Conservation (phyloP, 495 filamentous ascomycete genomes). For the Xylaria venustula region DNA sequence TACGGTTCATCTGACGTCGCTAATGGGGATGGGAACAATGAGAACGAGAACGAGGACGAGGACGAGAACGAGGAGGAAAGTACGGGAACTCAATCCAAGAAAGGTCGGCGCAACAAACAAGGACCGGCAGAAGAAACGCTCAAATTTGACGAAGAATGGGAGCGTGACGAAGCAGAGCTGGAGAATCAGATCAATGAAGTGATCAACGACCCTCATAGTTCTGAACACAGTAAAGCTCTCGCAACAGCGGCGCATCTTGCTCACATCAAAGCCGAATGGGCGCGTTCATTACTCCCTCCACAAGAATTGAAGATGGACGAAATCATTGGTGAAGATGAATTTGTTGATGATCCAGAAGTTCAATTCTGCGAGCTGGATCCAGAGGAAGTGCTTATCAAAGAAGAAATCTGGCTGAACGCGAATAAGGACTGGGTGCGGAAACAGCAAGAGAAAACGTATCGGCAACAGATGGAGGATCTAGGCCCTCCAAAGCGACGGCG, state of each 20-base stretch:
- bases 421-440: slow-evolving; percentile 87
- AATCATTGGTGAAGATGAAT: slow-evolving; percentile 72
- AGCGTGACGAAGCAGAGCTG: slow-evolving; percentile 45
- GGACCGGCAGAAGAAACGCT: slow-evolving; percentile 21
- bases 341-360: slow-evolving; percentile 85
- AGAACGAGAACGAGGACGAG: neutral
- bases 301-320: slow-evolving; percentile 40
- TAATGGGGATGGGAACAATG: slow-evolving; percentile 10
- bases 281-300: slow-evolving; percentile 26
- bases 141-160: slow-evolving; percentile 47
- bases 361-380: slow-evolving; percentile 67
- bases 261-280: slow-evolving; percentile 32
- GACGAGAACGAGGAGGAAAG: slow-evolving; percentile 15
- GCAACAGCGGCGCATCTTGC: slow-evolving; percentile 40
- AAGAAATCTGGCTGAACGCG: slow-evolving; percentile 87
- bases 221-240: slow-evolving; percentile 45
- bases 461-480: slow-evolving; percentile 59
- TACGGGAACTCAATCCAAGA: slow-evolving; percentile 20
- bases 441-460: slow-evolving; percentile 73
- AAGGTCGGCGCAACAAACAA: slow-evolving; percentile 20
- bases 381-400: slow-evolving; percentile 72
- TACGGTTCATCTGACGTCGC: slow-evolving; percentile 14
- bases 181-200: slow-evolving; percentile 51
- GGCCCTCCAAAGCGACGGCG: slow-evolving; percentile 49
- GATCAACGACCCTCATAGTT: slow-evolving; percentile 46